Conservation (phyloP, 768 basidiomycete species). For the Boletus tomentosulus region DNA sequence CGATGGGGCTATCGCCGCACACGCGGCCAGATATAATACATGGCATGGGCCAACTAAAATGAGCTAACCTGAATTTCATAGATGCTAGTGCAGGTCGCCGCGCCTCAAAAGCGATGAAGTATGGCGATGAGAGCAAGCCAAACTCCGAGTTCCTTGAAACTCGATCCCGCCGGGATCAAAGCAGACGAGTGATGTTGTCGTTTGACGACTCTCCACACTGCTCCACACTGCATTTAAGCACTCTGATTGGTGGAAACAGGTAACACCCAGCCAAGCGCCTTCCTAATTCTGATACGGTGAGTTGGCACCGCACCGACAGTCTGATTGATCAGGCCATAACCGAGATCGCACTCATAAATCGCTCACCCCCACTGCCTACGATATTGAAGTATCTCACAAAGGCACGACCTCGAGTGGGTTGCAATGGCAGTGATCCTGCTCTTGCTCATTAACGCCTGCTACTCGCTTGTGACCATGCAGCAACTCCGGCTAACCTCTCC, state of each 20-base stretch:
- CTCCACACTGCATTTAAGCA: too few species aligned
- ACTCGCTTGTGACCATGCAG: constrained; percentile 14
- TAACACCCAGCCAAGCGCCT: too few species aligned
- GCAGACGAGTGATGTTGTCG: too few species aligned
- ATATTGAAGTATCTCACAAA: constrained; percentile 3
- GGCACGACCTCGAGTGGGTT: constrained; percentile 5
- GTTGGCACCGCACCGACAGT: neutral
- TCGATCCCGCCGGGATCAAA: too few species aligned
- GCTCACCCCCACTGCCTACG: neutral
- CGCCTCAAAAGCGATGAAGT: neutral
- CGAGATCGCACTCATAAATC: too few species aligned
- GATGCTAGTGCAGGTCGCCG: neutral
- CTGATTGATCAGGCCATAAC: too few species aligned
- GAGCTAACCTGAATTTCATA: neutral
- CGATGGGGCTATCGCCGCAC: too few species aligned
- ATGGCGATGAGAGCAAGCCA: too few species aligned
- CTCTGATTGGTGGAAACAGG: too few species aligned
- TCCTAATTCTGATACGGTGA: too few species aligned
- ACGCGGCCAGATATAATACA: neutral
- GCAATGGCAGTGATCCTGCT: constrained; percentile 18
- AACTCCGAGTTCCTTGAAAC: neutral
- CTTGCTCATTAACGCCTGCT: constrained; percentile 22
- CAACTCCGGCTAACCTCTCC: constrained; percentile 16
- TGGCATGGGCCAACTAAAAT: neutral
- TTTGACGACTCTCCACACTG: too few species aligned